phyloP scores from a whole-genome alignment of 371 early-diverging fungal genomes.

The Circinella minor region DNA sequence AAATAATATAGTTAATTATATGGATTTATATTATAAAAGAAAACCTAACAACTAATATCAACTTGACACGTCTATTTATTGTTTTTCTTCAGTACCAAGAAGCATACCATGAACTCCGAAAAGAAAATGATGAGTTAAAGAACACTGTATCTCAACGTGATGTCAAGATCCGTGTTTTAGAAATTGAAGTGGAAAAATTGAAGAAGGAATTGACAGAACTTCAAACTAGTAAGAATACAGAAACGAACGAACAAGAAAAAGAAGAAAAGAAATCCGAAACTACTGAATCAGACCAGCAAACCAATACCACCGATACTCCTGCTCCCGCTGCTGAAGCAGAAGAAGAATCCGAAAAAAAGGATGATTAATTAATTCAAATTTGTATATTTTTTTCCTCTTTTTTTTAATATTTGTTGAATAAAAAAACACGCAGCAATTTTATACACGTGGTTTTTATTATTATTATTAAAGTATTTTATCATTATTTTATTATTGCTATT shows the following conservation, averaged over 20 bases:
- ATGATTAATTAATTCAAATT: not conserved
- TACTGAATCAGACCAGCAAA: not conserved
- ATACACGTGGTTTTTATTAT: too few relatives aligned
- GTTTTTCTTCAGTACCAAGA: constrained; percentile 66
- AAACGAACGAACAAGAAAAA: not conserved
- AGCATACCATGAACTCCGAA: constrained; percentile 72
- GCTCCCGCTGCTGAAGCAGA: not conserved
- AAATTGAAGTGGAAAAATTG: constrained; percentile 69
- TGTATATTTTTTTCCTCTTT: not conserved
- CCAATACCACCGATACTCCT: not conserved
- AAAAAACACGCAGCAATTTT: not conserved
- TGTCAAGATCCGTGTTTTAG: constrained; percentile 81
- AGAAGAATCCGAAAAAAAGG: constrained; percentile 4
- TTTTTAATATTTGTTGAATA: constrained; percentile 4
- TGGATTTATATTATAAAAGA: too few relatives aligned
- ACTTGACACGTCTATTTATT: not conserved
- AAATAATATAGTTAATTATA: too few relatives aligned
- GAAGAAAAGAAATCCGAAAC: not conserved
- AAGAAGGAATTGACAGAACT: constrained; percentile 43
- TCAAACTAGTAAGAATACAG: not conserved
- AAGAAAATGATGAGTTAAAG: constrained; percentile 88
- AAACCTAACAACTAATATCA: too few relatives aligned
- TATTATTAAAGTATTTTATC: too few relatives aligned
- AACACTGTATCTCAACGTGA: constrained; percentile 74
- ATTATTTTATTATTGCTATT: too few relatives aligned